Evolutionary conservation across 2,329 filamentous ascomycete species (phyloP), one percentile per base, ranked within the genome.

Genomic region (Penicillium sp.): DNA sequence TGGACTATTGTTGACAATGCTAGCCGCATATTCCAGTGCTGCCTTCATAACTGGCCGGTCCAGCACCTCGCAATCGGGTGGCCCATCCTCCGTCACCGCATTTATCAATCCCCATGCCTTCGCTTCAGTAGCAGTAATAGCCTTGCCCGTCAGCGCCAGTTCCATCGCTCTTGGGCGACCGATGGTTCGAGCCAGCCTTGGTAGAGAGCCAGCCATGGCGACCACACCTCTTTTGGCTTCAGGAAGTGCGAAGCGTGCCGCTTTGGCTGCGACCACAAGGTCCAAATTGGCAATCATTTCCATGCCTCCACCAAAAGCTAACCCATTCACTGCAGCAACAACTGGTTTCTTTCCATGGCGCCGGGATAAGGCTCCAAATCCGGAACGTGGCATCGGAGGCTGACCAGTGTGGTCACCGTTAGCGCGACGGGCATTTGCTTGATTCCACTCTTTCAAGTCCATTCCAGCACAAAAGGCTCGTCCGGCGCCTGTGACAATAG

Each of bases 391-490:
- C 57, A 62, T 62, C 22, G 56, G 56, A 10, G 53, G 55, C 19
- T 52, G 53, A 24, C 45, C 35, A 26, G 43, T 43, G n/a, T 55
- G 48, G 27, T 60, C 53, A n/a, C 58, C 58, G 29, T 54, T 56
- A 13, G 51, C 53, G 5, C 60, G 57, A 3, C 57, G 58, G 13
- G 49, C 48, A 33, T 55, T 60, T 3, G 54, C 35, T 37, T 56
- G 44, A 43, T 62, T 56, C 59, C 57, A 62, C 44, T 62, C 51
- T 26, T 60, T 58, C 33, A 62, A 35, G 22, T 62, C 60, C 55
- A 60, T 60, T 2, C 60, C 57, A 22, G 60, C 60, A 50, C 60
- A 62, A 24, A 62, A 62, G n/a, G 60, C 57, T n/a, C 58, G 55
- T 1, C 60, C 55, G 5, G 60, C 55, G 26, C 60, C 58, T 2